phyloP scores from a whole-genome alignment of 768 basidiomycete species.

The Clitopilus passeckerianus region DNA sequence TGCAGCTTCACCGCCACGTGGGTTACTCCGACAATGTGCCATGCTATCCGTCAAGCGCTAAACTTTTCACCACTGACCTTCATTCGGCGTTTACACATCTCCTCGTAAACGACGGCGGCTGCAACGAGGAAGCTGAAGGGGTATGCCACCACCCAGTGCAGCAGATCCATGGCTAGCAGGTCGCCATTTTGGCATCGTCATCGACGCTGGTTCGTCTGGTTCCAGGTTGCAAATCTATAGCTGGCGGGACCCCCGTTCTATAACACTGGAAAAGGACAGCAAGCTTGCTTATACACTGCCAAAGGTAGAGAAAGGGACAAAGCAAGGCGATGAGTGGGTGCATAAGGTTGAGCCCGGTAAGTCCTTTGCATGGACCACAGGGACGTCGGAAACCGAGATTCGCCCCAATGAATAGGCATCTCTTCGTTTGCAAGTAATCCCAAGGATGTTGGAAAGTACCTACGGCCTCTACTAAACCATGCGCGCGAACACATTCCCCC shows the following conservation, averaged over 20 bases:
- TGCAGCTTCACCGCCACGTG: neutral
- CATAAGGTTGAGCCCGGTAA: conserved; percentile 90
- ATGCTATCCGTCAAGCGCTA: neutral
- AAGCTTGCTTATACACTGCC: conserved; percentile 59
- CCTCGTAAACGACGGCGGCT: neutral
- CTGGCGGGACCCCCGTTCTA: conserved; percentile 78
- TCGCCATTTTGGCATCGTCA: conserved; percentile 88
- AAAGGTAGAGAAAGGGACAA: conserved; percentile 88
- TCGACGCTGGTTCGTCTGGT: conserved; percentile 98
- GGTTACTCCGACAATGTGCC: neutral
- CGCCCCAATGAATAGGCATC: conserved; percentile 51
- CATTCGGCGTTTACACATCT: neutral
- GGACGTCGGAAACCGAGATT: neutral
- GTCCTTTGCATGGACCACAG: conserved; percentile 21
- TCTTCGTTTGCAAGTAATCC: conserved; percentile 76
- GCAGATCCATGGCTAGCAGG: conserved; percentile 72
- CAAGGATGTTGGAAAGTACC: conserved; percentile 65
- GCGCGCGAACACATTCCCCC: conserved; percentile 83
- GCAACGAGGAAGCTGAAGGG: neutral
- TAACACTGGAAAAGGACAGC: conserved; percentile 44
- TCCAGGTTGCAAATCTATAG: conserved; percentile 96
- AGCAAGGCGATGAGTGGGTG: conserved; percentile 79
- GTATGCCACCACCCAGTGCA: conserved; percentile 72
- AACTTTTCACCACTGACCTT: neutral
- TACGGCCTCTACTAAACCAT: conserved; percentile 79